A percentile compares a stretch with the other conserved stretches of the same genome.
Evolutionary conservation across 495 filamentous ascomycete species (phyloP).

Genomic region (Penicillium psychrofluorescens): DNA sequence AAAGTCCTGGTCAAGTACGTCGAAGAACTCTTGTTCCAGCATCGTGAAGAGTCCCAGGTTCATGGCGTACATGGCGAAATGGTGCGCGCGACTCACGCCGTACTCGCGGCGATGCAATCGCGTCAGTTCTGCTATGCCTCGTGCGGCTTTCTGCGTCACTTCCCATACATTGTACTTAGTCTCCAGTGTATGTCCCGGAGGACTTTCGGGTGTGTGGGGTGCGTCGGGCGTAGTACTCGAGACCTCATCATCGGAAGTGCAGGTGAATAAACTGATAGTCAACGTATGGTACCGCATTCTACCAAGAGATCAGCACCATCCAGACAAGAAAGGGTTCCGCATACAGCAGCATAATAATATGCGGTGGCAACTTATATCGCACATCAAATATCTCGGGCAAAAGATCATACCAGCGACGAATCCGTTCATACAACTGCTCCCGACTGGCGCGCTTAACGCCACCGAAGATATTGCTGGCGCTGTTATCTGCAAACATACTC

Average conservation of each 20-base stretch:
- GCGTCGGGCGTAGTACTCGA: conserved; percentile 11
- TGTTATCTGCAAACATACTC: conserved; percentile 23
- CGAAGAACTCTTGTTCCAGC: conserved; percentile 25
- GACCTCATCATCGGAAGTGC: conserved; percentile 12
- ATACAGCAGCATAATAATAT: conserved; percentile 33
- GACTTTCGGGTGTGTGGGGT: conserved; percentile 29
- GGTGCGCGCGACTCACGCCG: conserved; percentile 33
- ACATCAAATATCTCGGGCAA: conserved; percentile 25
- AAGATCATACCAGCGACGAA: conserved; percentile 25
- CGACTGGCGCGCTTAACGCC: conserved; percentile 16
- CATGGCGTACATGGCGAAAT: conserved; percentile 38
- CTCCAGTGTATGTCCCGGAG: conserved; percentile 13
- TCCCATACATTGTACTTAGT: conserved; percentile 18
- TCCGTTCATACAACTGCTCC: conserved; percentile 24
- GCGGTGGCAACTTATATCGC: conserved; percentile 21
- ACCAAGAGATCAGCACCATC: not conserved
- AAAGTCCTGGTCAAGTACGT: conserved; percentile 34
- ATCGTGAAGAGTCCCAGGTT: conserved; percentile 37
- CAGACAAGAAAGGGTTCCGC: not conserved
- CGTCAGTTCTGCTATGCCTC: conserved; percentile 25
- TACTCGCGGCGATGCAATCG: conserved; percentile 29
- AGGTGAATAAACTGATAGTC: conserved; percentile 33
- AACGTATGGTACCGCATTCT: conserved; percentile 37
- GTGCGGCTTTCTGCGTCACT: conserved; percentile 22
- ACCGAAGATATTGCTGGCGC: not conserved